phyloP scores from a whole-genome alignment of 495 filamentous ascomycete genomes.

The Xylaria venustula region DNA sequence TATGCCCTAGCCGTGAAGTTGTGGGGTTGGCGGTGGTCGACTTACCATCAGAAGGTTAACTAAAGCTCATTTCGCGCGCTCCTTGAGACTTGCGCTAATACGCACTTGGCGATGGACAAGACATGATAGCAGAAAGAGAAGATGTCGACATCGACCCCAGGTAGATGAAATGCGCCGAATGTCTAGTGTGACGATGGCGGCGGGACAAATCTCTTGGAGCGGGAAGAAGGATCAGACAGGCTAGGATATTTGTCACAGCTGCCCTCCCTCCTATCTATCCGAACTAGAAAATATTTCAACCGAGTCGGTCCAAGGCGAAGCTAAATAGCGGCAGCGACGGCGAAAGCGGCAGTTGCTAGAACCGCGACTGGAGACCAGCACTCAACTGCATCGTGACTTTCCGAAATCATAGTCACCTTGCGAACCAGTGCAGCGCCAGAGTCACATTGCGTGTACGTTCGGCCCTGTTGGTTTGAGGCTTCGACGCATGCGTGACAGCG shows the following conservation, averaged over 20 bases:
- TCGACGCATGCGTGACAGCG: neutral
- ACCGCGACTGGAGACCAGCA: neutral
- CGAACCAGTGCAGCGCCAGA: neutral
- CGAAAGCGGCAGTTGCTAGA: neutral
- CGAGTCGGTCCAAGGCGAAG: neutral
- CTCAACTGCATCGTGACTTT: neutral
- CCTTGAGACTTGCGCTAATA: neutral
- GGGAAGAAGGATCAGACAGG: constrained; percentile 7
- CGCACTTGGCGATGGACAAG: too few relatives aligned
- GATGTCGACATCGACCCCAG: too few relatives aligned
- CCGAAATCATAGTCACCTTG: neutral
- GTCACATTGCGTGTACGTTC: neutral
- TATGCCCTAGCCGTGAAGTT: neutral
- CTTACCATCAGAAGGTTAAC: neutral
- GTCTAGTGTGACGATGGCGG: neutral
- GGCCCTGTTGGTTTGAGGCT: neutral
- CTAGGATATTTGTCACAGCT: neutral
- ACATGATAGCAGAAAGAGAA: too few relatives aligned
- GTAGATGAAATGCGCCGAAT: too few relatives aligned
- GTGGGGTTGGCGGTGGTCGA: neutral
- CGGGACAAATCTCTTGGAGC: neutral
- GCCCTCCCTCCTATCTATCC: neutral
- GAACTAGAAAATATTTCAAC: neutral
- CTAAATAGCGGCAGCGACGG: neutral
- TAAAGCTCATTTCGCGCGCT: neutral